Conservation (phyloP, 2,329 filamentous ascomycete genomes). For the Xylariales sp. region DNA sequence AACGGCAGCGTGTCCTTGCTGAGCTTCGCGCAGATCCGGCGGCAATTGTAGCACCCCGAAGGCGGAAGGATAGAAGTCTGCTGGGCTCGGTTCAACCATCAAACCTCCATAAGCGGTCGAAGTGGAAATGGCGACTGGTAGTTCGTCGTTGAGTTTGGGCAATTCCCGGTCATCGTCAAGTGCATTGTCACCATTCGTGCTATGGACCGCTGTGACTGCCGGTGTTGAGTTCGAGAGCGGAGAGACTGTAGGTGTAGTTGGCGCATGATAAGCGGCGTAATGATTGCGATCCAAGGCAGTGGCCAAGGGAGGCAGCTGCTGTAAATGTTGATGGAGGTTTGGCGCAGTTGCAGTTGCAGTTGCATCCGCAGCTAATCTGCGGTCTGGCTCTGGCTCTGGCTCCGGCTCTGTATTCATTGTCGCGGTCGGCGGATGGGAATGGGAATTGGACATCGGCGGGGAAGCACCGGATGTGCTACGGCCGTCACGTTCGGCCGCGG, state of each 20-base stretch:
- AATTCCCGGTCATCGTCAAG: slow-evolving; percentile 22
- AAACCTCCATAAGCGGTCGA: not conserved
- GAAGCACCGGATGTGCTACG: slow-evolving; percentile 9
- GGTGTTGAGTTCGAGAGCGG: slow-evolving; percentile 32
- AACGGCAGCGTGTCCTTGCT: slow-evolving; percentile 20
- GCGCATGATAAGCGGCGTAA: slow-evolving; percentile 13
- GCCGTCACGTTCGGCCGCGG: slow-evolving; percentile 4
- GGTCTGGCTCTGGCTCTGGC: not conserved
- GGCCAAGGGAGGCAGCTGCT: slow-evolving; percentile 1
- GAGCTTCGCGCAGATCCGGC: too few relatives aligned
- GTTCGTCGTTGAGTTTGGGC: slow-evolving; percentile 14
- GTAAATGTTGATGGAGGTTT: too few relatives aligned
- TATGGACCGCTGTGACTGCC: slow-evolving; percentile 21
- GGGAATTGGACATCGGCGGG: slow-evolving; percentile 8
- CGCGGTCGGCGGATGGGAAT: not conserved
- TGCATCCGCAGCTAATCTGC: not conserved
- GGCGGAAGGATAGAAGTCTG: not conserved
- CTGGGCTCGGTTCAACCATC: not conserved
- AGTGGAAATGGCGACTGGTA: not conserved
- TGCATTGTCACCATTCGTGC: slow-evolving; percentile 24
- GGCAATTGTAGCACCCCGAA: not conserved
- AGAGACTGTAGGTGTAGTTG: slow-evolving; percentile 29
- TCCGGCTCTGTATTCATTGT: not conserved
- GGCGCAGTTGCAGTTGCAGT: too few relatives aligned
- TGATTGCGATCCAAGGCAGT: slow-evolving; percentile 9